These are phyloP conservation scores for Leptomonas seymouri DNA, from an alignment of 208 protist species.

Conservation along the genomic window DNA sequence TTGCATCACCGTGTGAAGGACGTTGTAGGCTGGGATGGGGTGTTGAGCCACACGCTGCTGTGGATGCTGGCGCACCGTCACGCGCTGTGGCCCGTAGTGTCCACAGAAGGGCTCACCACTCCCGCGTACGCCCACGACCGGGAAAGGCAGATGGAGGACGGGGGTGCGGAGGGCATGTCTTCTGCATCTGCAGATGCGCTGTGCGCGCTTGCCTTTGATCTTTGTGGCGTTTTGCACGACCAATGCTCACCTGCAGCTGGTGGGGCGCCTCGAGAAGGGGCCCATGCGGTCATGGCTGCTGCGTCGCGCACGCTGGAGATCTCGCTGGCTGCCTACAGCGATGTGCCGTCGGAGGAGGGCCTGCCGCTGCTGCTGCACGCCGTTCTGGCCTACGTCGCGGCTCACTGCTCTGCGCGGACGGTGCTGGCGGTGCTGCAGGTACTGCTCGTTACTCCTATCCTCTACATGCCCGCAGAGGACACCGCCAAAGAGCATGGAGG, in stretches of 20 bases:
- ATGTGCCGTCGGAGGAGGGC: constrained; percentile 38
- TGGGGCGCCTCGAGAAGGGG: not conserved
- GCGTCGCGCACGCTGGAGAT: constrained; percentile 39
- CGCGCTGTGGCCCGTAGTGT: constrained; percentile 12
- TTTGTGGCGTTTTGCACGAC: constrained; percentile 31
- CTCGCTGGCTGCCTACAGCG: constrained; percentile 28
- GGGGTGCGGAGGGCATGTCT: not conserved
- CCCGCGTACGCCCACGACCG: not conserved
- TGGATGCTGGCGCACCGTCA: constrained; percentile 47
- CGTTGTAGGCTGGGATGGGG: constrained; percentile 47
- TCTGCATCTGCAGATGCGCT: constrained; percentile 17
- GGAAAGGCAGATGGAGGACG: not conserved
- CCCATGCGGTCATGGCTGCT: not conserved
- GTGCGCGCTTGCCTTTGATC: constrained; percentile 31
- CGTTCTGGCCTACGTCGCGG: constrained; percentile 36
- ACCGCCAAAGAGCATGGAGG: no score
- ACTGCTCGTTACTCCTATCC: constrained; percentile 32
- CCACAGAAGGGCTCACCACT: not conserved
- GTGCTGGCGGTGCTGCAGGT: constrained; percentile 35
- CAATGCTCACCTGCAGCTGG: not conserved
- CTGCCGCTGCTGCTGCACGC: constrained; percentile 30
- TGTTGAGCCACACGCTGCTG: constrained; percentile 49
- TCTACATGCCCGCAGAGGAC: not conserved
- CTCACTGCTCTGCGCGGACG: constrained; percentile 36
- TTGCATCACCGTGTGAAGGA: constrained; percentile 42